Conservation (phyloP, 331 rosid species). For the Quercus phellos region DNA sequence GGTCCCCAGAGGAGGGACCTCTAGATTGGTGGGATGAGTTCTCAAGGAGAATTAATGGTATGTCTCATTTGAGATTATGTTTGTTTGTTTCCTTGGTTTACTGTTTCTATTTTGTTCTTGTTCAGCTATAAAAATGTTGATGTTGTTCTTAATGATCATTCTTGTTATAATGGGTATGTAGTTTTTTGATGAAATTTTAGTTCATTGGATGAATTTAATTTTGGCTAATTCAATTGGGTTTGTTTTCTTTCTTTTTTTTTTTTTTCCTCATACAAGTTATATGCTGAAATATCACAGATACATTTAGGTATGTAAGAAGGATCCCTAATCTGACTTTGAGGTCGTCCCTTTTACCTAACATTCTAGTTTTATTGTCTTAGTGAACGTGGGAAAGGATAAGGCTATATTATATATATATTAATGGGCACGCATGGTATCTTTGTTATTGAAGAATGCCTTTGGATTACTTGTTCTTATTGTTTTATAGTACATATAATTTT, state of each 20-base stretch:
- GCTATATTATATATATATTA: slow-evolving; percentile 8
- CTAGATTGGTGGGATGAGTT: slow-evolving; percentile 81
- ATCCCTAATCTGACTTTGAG: slow-evolving; percentile 49
- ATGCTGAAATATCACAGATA: slow-evolving; percentile 13
- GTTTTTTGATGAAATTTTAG: slow-evolving; percentile 17
- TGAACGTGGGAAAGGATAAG: slow-evolving; percentile 19
- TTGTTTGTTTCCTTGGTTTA: slow-evolving; percentile 13
- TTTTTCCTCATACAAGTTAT: slow-evolving; percentile 27
- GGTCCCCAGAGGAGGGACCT: slow-evolving; percentile 52
- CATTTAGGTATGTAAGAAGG: slow-evolving; percentile 20
- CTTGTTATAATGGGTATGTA: slow-evolving; percentile 22
- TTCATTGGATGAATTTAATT: slow-evolving; percentile 6
- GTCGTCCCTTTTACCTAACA: slow-evolving; percentile 7
- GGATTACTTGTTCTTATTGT: slow-evolving; percentile 15
- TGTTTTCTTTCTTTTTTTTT: slow-evolving; percentile 15
- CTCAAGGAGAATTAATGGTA: slow-evolving; percentile 59
- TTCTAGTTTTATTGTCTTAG: slow-evolving; percentile 16
- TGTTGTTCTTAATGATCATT: slow-evolving; percentile 21
- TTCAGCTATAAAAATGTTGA: slow-evolving; percentile 10
- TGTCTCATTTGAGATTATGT: slow-evolving; percentile 10
- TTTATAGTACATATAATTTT: slow-evolving; percentile 1
- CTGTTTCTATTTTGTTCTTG: slow-evolving; percentile 13
- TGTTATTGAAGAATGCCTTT: slow-evolving; percentile 9
- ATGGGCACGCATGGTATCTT: slow-evolving; percentile 13
- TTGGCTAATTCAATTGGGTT: slow-evolving; percentile 8